Percentiles rank a stretch among this genome's conserved stretches.
Conservation (phyloP, 305 asterid species). For the Salvia sclarea region DNA sequence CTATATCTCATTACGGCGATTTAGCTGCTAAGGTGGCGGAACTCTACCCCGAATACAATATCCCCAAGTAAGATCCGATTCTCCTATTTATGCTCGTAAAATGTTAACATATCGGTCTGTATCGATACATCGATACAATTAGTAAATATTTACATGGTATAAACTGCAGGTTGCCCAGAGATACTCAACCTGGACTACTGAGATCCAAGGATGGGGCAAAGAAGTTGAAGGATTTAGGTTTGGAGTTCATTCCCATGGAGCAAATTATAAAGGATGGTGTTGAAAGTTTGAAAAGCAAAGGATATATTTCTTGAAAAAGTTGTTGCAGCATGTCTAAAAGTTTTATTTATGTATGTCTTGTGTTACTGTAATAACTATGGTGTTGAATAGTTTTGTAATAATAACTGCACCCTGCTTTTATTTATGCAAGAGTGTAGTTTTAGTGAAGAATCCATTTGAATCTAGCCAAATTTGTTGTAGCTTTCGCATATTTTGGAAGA, state of each 20-base stretch:
- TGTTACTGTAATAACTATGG: too few species aligned
- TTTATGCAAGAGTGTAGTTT: not conserved
- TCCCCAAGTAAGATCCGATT: conserved; percentile 64
- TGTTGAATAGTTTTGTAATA: not conserved
- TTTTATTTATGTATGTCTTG: not conserved
- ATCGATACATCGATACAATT: not conserved
- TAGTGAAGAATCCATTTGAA: not conserved
- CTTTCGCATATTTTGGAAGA: too few species aligned
- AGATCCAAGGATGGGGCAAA: conserved; percentile 65
- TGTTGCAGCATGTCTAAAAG: not conserved
- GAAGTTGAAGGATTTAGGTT: conserved; percentile 73
- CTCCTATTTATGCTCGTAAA: not conserved
- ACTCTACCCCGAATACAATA: conserved; percentile 69
- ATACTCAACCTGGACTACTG: conserved; percentile 72
- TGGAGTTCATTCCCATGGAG: conserved; percentile 68
- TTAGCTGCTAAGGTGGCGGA: conserved; percentile 90
- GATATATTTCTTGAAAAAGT: conserved; percentile 48
- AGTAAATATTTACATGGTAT: not conserved
- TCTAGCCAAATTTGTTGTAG: not conserved
- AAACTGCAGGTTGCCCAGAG: conserved; percentile 65
- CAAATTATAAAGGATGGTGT: conserved; percentile 79
- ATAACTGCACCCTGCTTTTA: not conserved
- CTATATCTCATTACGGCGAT: conserved; percentile 77
- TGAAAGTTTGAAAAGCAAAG: conserved; percentile 69
- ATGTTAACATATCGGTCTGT: too few species aligned